These are phyloP conservation scores for Akanthomyces uredinophilus DNA, from an alignment of 2,329 filamentous ascomycete species.

Conservation along the genomic window DNA sequence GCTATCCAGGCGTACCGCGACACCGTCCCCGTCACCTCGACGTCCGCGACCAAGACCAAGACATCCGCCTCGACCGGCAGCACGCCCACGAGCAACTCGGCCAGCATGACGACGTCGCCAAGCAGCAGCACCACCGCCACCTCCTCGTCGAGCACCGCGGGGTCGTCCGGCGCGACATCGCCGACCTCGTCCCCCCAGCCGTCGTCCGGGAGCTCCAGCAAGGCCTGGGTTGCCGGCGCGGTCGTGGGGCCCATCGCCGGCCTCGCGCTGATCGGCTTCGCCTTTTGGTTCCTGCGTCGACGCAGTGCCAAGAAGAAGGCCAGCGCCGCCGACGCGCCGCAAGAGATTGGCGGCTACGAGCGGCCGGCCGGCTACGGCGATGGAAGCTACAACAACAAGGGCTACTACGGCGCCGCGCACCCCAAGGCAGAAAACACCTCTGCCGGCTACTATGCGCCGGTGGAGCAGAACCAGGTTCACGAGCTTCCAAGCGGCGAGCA, in stretches of 20 bases:
- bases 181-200: neutral
- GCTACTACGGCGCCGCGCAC: constrained; percentile 9
- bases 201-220: neutral
- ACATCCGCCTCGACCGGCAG: constrained; percentile 1
- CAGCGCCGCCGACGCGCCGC: neutral
- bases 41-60: neutral
- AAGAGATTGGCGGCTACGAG: constrained; percentile 13
- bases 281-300: constrained; percentile 6
- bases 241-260: constrained; percentile 6
- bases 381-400: constrained; percentile 5
- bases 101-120: neutral
- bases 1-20: constrained; percentile 11
- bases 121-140: neutral
- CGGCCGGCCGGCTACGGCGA: neutral
- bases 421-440: constrained; percentile 3
- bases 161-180: neutral
- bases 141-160: neutral
- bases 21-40: neutral
- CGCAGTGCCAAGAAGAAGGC: neutral
- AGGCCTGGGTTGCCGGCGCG: constrained; percentile 10
- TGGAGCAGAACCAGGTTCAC: constrained; percentile 10
- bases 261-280: constrained; percentile 5
- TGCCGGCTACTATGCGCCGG: constrained; percentile 8
- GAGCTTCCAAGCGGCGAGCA: constrained; percentile 2
- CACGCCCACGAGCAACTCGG: constrained; percentile 8